Conservation (phyloP, 2,329 filamentous ascomycete genomes). For the Aspergillus phoenicis region DNA sequence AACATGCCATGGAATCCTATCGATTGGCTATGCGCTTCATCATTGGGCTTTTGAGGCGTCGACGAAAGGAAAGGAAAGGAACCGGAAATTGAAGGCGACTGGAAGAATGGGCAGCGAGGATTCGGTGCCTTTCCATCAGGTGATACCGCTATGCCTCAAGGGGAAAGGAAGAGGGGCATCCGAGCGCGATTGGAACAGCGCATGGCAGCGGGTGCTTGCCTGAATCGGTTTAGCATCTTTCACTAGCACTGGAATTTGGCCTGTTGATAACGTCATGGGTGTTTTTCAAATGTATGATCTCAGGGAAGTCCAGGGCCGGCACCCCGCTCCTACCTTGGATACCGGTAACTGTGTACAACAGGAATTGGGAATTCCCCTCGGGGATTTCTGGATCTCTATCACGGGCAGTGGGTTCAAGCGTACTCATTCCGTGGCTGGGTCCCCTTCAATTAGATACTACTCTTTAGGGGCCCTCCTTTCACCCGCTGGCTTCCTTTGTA, state of each 20-base stretch:
- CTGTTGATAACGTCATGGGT: constrained; percentile 22
- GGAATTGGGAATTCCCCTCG: neutral
- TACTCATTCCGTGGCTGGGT: neutral
- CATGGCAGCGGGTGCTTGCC: constrained; percentile 16
- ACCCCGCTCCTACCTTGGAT: constrained; percentile 6
- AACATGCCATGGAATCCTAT: neutral
- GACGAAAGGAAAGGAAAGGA: neutral
- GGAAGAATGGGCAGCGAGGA: neutral
- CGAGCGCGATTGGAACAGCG: constrained; percentile 11
- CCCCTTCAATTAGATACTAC: neutral
- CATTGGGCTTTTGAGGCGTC: neutral
- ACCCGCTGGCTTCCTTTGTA: neutral
- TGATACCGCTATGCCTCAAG: constrained; percentile 4
- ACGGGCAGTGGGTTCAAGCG: neutral
- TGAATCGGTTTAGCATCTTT: constrained; percentile 14
- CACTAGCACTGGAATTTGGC: constrained; percentile 11
- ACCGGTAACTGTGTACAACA: neutral
- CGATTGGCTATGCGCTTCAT: neutral
- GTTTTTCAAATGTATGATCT: constrained; percentile 18
- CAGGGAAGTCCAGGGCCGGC: constrained; percentile 6
- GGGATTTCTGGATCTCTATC: neutral
- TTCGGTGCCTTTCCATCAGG: constrained; percentile 17
- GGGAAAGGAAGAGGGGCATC: constrained; percentile 8
- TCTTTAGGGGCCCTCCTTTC: neutral
- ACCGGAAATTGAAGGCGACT: neutral